Evolutionary conservation across 306 rosid genomes (phyloP).

Genomic region (Begonia peltatifolia): DNA sequence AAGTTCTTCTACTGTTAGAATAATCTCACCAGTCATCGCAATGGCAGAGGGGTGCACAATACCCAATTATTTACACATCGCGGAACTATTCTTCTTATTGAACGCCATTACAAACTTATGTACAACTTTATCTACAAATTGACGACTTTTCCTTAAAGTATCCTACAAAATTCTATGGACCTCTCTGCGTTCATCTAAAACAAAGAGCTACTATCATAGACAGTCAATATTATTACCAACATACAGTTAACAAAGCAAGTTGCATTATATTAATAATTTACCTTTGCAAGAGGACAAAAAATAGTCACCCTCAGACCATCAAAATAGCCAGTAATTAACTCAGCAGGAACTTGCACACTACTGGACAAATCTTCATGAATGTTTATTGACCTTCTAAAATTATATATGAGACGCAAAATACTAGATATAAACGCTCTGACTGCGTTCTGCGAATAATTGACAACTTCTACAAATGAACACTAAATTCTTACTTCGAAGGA

Average conservation of each 20-base stretch:
- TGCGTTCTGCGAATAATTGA: conserved; percentile 34
- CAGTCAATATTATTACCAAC: not conserved
- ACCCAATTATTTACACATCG: too few relatives aligned
- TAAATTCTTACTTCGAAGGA: not conserved
- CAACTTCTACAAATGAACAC: not conserved
- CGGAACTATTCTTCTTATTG: too few relatives aligned
- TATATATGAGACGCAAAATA: conserved; percentile 40
- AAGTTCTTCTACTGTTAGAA: too few relatives aligned
- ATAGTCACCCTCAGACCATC: conserved; percentile 49
- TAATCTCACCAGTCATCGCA: too few relatives aligned
- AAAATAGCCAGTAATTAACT: conserved; percentile 60
- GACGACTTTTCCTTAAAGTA: too few relatives aligned
- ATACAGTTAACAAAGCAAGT: conserved; percentile 2
- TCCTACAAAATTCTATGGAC: too few relatives aligned
- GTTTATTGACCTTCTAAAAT: conserved; percentile 49
- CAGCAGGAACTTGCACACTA: conserved; percentile 35
- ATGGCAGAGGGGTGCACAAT: too few relatives aligned
- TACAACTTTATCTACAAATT: too few relatives aligned
- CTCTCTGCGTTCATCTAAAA: not conserved
- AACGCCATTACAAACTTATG: too few relatives aligned
- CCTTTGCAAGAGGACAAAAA: not conserved
- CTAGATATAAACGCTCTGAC: conserved; percentile 40
- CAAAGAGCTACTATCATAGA: not conserved
- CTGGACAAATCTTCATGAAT: conserved; percentile 51
- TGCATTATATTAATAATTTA: not conserved